These are phyloP conservation scores for Auricularia heimuer DNA, from an alignment of 768 basidiomycete species.

Conservation along the genomic window DNA sequence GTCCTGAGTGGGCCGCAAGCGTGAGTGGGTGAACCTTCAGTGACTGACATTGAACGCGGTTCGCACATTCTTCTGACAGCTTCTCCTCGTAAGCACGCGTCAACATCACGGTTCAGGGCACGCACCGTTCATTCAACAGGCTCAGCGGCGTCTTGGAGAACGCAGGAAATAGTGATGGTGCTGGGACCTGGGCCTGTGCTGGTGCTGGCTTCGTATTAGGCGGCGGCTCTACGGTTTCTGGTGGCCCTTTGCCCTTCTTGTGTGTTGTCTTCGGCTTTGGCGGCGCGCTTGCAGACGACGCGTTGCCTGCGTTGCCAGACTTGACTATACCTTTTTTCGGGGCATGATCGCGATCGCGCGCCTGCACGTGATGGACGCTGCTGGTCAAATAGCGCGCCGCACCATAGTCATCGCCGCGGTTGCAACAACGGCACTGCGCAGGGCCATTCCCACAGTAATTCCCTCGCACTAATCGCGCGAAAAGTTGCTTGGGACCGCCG, in stretches of 20 bases:
- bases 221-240: neutral
- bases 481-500: too few species aligned
- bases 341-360: constrained; percentile 34
- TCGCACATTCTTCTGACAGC: constrained; percentile 90
- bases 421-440: too few species aligned
- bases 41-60: neutral
- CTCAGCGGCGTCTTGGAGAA: constrained; percentile 80
- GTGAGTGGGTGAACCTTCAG: neutral
- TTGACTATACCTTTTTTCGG: constrained; percentile 71
- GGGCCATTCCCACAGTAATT: too few species aligned
- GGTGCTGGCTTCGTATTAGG: constrained; percentile 11
- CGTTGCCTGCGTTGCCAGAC: constrained; percentile 86
- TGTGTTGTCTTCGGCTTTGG: constrained; percentile 15
- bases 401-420: too few species aligned
- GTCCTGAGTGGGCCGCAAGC: neutral
- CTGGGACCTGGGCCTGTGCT: constrained; percentile 18
- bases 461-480: too few species aligned
- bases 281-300: constrained; percentile 40
- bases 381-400: too few species aligned
- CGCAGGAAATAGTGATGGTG: constrained; percentile 58
- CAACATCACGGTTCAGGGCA: neutral
- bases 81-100: constrained; percentile 16
- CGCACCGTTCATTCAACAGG: constrained; percentile 67
- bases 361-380: too few species aligned
- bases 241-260: constrained; percentile 27